These are phyloP conservation scores for Cucurbita argyrosperma DNA, from an alignment of 306 rosid genomes.

Conservation along the genomic window DNA sequence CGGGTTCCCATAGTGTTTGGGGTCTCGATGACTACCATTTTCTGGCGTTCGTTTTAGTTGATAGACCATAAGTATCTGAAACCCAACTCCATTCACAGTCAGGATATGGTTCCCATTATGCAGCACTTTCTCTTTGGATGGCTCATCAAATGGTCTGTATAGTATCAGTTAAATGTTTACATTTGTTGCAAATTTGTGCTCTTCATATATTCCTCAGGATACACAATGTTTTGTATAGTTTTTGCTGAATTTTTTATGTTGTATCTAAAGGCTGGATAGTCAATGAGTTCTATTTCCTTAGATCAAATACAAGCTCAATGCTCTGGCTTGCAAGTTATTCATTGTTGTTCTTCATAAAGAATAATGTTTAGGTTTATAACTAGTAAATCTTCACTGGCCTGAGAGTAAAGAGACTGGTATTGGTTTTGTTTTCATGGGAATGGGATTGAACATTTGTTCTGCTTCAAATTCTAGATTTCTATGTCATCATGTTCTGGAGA, in stretches of 20 bases:
- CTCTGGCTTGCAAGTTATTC: background rate
- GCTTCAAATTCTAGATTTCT: background rate
- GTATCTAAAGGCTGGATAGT: background rate
- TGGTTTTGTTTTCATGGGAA: background rate
- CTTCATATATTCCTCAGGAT: background rate
- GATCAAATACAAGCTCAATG: background rate
- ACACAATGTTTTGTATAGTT: background rate
- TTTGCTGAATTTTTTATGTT: background rate
- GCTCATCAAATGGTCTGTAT: slow-evolving; percentile 63
- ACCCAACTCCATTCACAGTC: slow-evolving; percentile 82
- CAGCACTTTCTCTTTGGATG: slow-evolving; percentile 95
- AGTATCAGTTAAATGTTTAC: background rate
- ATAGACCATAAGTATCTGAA: slow-evolving; percentile 83
- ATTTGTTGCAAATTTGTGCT: background rate
- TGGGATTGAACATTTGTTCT: background rate
- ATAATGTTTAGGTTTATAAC: background rate
- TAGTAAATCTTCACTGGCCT: background rate
- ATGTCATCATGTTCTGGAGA: background rate
- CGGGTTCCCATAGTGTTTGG: slow-evolving; percentile 98
- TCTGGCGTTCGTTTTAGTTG: slow-evolving; percentile 73
- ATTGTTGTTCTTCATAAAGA: background rate
- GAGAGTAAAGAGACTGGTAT: background rate
- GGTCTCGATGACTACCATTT: slow-evolving; percentile 93
- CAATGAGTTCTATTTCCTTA: too few relatives aligned
- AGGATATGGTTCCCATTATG: slow-evolving; percentile 89